Percentiles rank a stretch among this genome's conserved stretches.
phyloP scores from a whole-genome alignment of 129 eudicot species.

The Arctium lappa region DNA sequence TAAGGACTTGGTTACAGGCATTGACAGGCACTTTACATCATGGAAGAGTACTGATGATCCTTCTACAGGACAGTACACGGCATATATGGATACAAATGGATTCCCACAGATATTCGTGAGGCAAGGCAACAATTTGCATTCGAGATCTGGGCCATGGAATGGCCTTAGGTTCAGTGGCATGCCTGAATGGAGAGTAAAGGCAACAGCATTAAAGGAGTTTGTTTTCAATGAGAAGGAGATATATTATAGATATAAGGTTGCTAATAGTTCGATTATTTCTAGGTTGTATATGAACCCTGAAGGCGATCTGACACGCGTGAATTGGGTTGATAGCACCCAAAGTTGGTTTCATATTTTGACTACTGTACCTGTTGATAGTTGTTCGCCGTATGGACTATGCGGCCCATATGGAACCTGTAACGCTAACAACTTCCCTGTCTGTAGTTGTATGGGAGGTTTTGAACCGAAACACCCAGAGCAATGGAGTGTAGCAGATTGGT shows the following conservation, averaged over 20 bases:
- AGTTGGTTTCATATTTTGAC: constrained; percentile 5
- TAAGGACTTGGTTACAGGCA: constrained; percentile 18
- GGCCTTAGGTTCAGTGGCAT: constrained; percentile 23
- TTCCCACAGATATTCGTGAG: constrained; percentile 14
- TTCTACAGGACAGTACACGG: constrained; percentile 24
- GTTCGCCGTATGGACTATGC: constrained; percentile 33
- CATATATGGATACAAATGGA: constrained; percentile 12
- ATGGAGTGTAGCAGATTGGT: constrained; percentile 44
- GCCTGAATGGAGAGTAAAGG: neutral
- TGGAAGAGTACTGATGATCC: constrained; percentile 37
- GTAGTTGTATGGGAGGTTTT: constrained; percentile 47
- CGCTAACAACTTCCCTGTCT: constrained; percentile 17
- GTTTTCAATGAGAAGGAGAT: constrained; percentile 7
- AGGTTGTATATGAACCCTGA: neutral
- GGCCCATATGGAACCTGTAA: constrained; percentile 44
- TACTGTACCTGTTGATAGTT: constrained; percentile 3
- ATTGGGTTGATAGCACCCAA: constrained; percentile 20
- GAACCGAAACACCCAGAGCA: constrained; percentile 23
- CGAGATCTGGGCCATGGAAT: constrained; percentile 37
- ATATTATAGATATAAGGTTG: neutral
- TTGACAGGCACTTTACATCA: neutral
- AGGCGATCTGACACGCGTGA: constrained; percentile 8
- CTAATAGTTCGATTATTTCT: constrained; percentile 5
- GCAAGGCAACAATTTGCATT: constrained; percentile 6
- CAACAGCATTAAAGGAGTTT: neutral